Conservation (phyloP, 495 filamentous ascomycete species). For the Penicillium soppii region DNA sequence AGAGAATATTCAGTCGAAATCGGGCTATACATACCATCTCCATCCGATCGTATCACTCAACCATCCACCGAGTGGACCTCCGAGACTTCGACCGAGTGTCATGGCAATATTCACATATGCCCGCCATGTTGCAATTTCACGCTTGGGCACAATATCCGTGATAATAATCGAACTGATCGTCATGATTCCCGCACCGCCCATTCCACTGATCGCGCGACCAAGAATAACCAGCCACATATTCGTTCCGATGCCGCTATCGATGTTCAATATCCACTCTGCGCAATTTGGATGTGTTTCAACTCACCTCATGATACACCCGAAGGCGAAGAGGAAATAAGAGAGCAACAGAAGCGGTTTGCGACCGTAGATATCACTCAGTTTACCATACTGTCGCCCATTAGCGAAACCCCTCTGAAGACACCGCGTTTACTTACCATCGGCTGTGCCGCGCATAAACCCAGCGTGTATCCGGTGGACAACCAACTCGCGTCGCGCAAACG, state of each 20-base stretch:
- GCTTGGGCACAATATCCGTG: slow-evolving; percentile 64
- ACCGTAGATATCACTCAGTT: slow-evolving; percentile 49
- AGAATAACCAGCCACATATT: slow-evolving; percentile 54
- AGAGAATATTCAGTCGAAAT: not conserved
- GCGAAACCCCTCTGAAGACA: not conserved
- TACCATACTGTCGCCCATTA: slow-evolving; percentile 36
- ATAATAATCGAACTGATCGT: slow-evolving; percentile 60
- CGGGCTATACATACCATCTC: slow-evolving; percentile 53
- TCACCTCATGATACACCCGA: slow-evolving; percentile 44
- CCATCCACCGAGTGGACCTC: slow-evolving; percentile 63
- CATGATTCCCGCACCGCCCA: slow-evolving; percentile 58
- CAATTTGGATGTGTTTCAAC: not conserved
- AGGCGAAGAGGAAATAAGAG: slow-evolving; percentile 42
- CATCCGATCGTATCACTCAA: slow-evolving; percentile 66
- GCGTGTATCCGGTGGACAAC: slow-evolving; percentile 63
- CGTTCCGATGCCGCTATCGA: slow-evolving; percentile 47
- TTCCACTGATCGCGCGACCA: slow-evolving; percentile 58
- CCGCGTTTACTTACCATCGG: slow-evolving; percentile 39
- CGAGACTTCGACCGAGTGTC: slow-evolving; percentile 62
- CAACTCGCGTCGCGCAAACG: slow-evolving; percentile 59
- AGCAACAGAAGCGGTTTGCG: slow-evolving; percentile 39
- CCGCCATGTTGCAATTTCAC: slow-evolving; percentile 66
- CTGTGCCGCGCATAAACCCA: slow-evolving; percentile 61
- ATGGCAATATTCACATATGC: slow-evolving; percentile 65
- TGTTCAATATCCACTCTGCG: not conserved